Percentiles rank a stretch among this genome's conserved stretches.
phyloP scores from a whole-genome alignment of 2,329 filamentous ascomycete genomes.

The Sphaerostilbella broomeana region DNA sequence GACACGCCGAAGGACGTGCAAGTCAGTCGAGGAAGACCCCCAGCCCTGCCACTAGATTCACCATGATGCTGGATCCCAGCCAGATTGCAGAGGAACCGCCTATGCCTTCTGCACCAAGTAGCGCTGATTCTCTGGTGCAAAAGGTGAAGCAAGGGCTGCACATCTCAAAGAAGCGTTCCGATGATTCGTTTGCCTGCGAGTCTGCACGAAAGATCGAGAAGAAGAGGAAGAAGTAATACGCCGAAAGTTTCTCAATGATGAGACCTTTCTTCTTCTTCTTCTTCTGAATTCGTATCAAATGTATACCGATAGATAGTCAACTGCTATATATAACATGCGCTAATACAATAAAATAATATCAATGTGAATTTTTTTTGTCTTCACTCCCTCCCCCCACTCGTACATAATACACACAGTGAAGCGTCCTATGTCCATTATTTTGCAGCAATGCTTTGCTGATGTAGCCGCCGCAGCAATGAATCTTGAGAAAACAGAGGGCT shows the following conservation, averaged over 20 bases:
- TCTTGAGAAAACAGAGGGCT: no score
- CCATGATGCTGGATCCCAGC: not conserved
- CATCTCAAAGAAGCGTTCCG: slow-evolving; percentile 9
- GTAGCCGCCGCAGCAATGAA: no score
- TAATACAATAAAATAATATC: no score
- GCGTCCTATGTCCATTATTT: no score
- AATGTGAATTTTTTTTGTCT: no score
- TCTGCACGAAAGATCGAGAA: slow-evolving; percentile 14
- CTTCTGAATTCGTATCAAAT: no score
- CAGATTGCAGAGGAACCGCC: not conserved
- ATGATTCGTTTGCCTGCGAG: slow-evolving; percentile 17
- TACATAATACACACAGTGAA: no score
- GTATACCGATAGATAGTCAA: no score
- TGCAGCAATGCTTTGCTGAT: no score
- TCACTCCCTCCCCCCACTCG: no score
- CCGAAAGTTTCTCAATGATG: not conserved
- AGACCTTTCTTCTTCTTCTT: not conserved
- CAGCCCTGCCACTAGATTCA: not conserved
- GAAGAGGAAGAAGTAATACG: not conserved
- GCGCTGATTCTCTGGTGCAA: not conserved
- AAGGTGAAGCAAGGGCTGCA: slow-evolving; percentile 4
- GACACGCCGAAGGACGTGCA: not conserved
- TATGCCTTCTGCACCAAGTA: not conserved
- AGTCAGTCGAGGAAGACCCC: not conserved
- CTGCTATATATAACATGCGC: no score